Conservation (phyloP, 1,284 basidiomycete species). For the Cryptococcus amylolentus region DNA sequence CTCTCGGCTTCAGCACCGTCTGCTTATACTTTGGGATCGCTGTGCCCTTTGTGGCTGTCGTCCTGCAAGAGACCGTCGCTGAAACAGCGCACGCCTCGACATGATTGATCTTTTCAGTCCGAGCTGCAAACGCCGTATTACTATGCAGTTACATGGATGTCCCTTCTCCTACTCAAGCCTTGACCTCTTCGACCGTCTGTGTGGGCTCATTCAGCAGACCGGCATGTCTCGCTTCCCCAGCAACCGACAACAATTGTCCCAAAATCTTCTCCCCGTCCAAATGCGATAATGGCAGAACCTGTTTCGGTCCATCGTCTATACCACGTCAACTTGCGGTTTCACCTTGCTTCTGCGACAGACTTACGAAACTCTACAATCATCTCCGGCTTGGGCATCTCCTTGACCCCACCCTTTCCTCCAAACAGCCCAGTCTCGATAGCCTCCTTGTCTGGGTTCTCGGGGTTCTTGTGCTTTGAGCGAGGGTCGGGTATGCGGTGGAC, state of each 20-base stretch:
- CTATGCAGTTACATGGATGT: background rate
- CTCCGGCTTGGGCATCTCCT: constrained; percentile 17
- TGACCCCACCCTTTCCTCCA: background rate
- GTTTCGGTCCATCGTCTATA: constrained; percentile 8
- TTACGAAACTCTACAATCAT: constrained; percentile 30
- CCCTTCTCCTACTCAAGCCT: background rate
- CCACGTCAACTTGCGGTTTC: too few relatives aligned
- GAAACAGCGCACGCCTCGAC: too few relatives aligned
- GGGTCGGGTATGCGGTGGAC: constrained; percentile 31
- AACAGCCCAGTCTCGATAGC: background rate
- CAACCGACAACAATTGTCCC: constrained; percentile 18
- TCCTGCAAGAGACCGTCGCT: too few relatives aligned
- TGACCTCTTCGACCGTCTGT: background rate
- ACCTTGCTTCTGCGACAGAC: constrained; percentile 2
- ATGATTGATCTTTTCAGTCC: too few relatives aligned
- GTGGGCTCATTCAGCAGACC: background rate
- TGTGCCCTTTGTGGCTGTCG: too few relatives aligned
- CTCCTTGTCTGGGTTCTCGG: background rate
- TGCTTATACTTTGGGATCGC: too few relatives aligned
- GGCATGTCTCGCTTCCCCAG: constrained; percentile 7
- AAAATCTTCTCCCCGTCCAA: constrained; percentile 25
- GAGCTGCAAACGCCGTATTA: background rate
- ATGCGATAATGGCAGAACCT: constrained; percentile 24
- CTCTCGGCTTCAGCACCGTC: too few relatives aligned
- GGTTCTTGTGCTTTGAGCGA: constrained; percentile 17